These are phyloP conservation scores for Cyberlindnera maclurae DNA, from an alignment of 805 yeast species.

Conservation along the genomic window DNA sequence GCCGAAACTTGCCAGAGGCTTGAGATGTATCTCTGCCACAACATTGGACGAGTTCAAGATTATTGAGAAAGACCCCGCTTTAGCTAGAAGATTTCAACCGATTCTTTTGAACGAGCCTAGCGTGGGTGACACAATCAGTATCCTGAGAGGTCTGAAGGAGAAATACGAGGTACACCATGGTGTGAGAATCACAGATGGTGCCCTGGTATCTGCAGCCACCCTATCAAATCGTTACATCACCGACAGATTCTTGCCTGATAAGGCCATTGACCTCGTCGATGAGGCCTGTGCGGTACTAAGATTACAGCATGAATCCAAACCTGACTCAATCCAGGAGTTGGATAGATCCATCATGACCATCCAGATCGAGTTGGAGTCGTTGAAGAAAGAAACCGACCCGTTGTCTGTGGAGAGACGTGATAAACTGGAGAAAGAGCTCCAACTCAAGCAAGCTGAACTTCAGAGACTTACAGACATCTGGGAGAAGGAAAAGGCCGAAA, in stretches of 20 bases:
- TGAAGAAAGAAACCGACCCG: conserved; percentile 87
- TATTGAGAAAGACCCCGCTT: conserved; percentile 93
- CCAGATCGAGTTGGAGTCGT: conserved; percentile 89
- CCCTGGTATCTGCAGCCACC: conserved; percentile 89
- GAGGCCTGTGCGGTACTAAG: conserved; percentile 95
- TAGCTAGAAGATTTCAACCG: conserved; percentile 90
- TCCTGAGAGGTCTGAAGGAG: conserved; percentile 88
- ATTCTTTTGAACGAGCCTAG: conserved; percentile 82
- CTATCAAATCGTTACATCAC: conserved; percentile 86
- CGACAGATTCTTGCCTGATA: conserved; percentile 88
- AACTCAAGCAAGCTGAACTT: conserved; percentile 56
- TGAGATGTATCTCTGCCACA: conserved; percentile 95
- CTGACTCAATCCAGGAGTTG: conserved; percentile 84
- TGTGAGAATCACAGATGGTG: conserved; percentile 87
- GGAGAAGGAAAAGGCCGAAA: conserved; percentile 74
- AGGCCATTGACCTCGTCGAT: conserved; percentile 93
- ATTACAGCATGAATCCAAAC: conserved; percentile 93
- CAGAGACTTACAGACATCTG: conserved; percentile 71
- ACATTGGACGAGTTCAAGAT: conserved; percentile 92
- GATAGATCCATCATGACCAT: conserved; percentile 90
- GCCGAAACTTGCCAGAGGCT: conserved; percentile 91
- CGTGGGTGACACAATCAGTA: conserved; percentile 86
- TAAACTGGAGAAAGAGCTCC: conserved; percentile 64
- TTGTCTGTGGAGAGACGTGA: conserved; percentile 71
- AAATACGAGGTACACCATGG: conserved; percentile 97